phyloP scores from a whole-genome alignment of 495 filamentous ascomycete genomes.

The Podospora conica region DNA sequence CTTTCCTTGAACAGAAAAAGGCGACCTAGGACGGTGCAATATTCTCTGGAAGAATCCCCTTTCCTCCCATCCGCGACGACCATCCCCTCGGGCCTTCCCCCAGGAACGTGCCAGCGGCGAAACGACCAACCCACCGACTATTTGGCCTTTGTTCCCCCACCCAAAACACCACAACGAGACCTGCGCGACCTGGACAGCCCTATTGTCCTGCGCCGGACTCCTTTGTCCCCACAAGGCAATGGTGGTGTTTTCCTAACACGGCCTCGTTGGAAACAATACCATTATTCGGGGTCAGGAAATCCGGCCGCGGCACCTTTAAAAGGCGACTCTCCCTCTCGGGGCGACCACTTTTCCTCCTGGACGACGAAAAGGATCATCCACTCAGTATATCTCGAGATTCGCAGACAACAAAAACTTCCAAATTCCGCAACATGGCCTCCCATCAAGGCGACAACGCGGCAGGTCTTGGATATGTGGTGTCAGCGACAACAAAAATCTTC shows the following conservation, averaged over 20 bases:
- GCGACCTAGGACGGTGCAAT: background rate
- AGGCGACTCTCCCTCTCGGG: background rate
- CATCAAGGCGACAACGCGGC: background rate
- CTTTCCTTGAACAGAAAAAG: background rate
- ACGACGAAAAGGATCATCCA: background rate
- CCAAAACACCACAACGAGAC: background rate
- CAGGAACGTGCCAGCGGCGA: background rate
- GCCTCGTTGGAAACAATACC: background rate
- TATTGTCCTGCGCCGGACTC: background rate
- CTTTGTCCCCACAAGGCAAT: background rate
- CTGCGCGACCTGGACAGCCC: background rate
- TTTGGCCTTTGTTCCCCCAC: background rate
- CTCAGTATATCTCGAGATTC: background rate
- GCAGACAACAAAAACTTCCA: background rate
- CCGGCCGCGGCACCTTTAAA: background rate
- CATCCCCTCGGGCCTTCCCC: too few relatives aligned
- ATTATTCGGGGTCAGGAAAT: background rate
- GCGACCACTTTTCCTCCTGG: background rate
- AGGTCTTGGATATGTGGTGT: background rate
- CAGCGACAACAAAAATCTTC: slow-evolving; percentile 5
- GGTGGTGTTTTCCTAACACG: background rate
- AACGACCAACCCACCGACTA: background rate
- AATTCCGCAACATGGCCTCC: background rate
- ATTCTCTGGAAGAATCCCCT: background rate
- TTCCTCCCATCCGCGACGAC: background rate